A percentile compares a stretch with the other conserved stretches of the same genome.
Evolutionary conservation across 257 asterid species (phyloP).

Genomic region (Lithospermum erythrorhizon): DNA sequence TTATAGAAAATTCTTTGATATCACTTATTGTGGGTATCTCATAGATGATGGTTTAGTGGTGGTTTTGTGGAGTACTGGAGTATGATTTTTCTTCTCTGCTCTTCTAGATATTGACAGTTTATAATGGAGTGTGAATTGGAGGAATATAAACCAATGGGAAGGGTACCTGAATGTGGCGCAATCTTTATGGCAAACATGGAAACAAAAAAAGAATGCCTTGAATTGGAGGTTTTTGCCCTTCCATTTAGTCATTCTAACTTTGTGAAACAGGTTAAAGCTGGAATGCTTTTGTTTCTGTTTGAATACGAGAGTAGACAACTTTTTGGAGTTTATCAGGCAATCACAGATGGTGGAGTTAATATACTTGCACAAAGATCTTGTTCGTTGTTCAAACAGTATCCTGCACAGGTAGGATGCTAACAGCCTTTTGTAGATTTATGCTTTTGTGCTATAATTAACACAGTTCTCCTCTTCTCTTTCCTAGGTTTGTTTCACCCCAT

Average conservation of each 20-base stretch:
- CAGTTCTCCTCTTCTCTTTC: not conserved
- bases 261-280: conserved; percentile 10
- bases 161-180: conserved; percentile 7
- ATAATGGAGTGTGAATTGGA: not conserved
- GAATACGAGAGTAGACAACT: conserved; percentile 7
- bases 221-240: conserved; percentile 5
- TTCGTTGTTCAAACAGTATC: conserved; percentile 3
- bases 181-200: conserved; percentile 11
- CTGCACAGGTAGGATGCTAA: conserved; percentile 8
- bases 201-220: conserved; percentile 8
- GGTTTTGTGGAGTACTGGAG: not conserved
- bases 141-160: not conserved
- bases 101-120: not conserved
- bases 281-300: conserved; percentile 11
- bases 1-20: too few species aligned
- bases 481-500: conserved; percentile 13
- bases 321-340: conserved; percentile 10
- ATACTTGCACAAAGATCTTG: not conserved
- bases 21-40: too few species aligned
- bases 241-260: conserved; percentile 4
- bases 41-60: too few species aligned
- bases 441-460: too few species aligned
- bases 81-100: not conserved
- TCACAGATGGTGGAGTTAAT: conserved; percentile 9
- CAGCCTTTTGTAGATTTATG: not conserved